Evolutionary conservation across 192 early-diverging fungal species (phyloP).

Genomic region (Coemansia sp.): DNA sequence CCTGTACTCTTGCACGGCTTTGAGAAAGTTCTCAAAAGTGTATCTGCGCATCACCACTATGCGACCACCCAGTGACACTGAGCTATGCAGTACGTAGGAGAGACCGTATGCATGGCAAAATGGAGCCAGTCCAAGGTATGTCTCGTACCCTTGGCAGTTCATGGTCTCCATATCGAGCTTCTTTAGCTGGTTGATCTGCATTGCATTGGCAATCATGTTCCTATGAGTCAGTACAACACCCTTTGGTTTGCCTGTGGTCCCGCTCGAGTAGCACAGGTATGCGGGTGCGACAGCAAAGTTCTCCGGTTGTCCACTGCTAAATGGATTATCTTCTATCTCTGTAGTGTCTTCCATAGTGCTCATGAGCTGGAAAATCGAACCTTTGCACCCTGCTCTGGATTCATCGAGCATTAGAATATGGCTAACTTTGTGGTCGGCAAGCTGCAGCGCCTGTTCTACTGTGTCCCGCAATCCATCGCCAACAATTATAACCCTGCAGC

Average conservation of each 20-base stretch:
- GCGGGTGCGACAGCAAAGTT: constrained; percentile 41
- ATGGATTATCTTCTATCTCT: not conserved
- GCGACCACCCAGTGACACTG: constrained; percentile 38
- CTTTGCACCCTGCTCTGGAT: not conserved
- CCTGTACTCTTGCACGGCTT: constrained; percentile 63
- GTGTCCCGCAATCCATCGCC: constrained; percentile 36
- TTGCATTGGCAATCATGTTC: constrained; percentile 68
- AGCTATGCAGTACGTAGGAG: constrained; percentile 55
- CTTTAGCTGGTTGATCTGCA: constrained; percentile 53
- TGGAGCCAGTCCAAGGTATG: constrained; percentile 57
- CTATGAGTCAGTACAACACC: constrained; percentile 65
- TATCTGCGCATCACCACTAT: constrained; percentile 77
- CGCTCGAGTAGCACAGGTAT: constrained; percentile 70
- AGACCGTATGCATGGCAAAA: constrained; percentile 75
- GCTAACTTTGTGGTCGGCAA: constrained; percentile 22
- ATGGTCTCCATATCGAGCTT: constrained; percentile 34
- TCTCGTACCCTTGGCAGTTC: constrained; percentile 47
- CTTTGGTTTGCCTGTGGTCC: constrained; percentile 69
- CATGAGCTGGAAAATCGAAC: constrained; percentile 22
- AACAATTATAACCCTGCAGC: constrained; percentile 66
- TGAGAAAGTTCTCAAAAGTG: constrained; percentile 62
- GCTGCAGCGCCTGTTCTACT: constrained; percentile 17
- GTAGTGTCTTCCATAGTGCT: not conserved
- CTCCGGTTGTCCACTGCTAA: constrained; percentile 5
- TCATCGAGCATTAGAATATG: constrained; percentile 46